Conservation (phyloP, 2,329 filamentous ascomycete genomes). For the Exophiala bonariae region DNA sequence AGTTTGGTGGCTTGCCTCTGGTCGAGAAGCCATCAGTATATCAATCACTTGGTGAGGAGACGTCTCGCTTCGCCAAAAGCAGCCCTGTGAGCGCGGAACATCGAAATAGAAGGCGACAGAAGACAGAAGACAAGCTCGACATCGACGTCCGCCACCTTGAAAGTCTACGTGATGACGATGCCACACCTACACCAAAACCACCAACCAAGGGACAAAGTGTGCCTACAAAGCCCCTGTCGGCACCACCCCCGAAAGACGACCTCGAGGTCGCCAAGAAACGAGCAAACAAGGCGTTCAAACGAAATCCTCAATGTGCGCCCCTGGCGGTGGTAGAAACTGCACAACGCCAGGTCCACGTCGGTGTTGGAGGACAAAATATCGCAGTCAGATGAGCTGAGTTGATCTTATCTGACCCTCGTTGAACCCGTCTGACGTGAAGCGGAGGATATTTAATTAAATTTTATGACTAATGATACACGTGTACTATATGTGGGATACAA, state of each 20-base stretch:
- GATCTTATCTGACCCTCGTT: no score
- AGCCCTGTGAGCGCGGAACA: neutral
- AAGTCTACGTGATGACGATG: slow-evolving; percentile 18
- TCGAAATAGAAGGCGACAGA: slow-evolving; percentile 1
- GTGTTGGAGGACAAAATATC: no score
- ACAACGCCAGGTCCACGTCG: slow-evolving; percentile 19
- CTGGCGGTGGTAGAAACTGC: slow-evolving; percentile 18
- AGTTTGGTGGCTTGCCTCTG: slow-evolving; percentile 45
- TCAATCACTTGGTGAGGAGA: slow-evolving; percentile 32
- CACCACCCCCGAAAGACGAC: slow-evolving; percentile 6
- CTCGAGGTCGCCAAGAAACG: slow-evolving; percentile 18
- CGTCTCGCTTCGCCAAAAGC: slow-evolving; percentile 9
- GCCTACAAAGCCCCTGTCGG: neutral
- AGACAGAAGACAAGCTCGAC: neutral
- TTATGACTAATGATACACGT: no score
- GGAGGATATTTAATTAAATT: no score
- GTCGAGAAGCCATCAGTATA: slow-evolving; percentile 44
- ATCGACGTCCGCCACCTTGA: slow-evolving; percentile 10
- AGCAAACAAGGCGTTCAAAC: slow-evolving; percentile 19
- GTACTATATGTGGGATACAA: no score
- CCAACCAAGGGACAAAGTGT: neutral
- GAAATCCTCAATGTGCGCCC: slow-evolving; percentile 22
- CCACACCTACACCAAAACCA: slow-evolving; percentile 13
- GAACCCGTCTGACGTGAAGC: no score
- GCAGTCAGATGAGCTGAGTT: no score